A percentile compares a stretch with the other conserved stretches of the same genome.
Conservation (phyloP, 2,329 filamentous ascomycete species). For the Phoma sp. region DNA sequence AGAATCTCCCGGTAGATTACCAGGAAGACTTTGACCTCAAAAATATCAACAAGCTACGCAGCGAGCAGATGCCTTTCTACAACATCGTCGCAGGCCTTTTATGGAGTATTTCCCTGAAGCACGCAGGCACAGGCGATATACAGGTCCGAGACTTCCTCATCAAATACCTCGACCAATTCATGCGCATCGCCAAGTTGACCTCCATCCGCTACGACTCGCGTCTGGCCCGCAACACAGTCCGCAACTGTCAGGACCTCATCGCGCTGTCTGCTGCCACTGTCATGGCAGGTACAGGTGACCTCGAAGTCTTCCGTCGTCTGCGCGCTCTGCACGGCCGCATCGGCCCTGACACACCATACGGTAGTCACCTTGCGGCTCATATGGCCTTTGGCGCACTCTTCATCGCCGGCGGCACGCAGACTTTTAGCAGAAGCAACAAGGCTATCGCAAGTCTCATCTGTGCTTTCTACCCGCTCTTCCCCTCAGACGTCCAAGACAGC, state of each 20-base stretch:
- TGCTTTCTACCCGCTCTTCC: slow-evolving; percentile 94
- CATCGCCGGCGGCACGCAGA: slow-evolving; percentile 89
- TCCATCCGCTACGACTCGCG: slow-evolving; percentile 79
- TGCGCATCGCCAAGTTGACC: slow-evolving; percentile 73
- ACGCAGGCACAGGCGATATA: slow-evolving; percentile 61
- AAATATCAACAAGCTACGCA: slow-evolving; percentile 69
- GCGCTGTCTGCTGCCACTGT: slow-evolving; percentile 84
- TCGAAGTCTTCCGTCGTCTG: slow-evolving; percentile 82
- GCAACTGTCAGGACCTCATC: slow-evolving; percentile 90
- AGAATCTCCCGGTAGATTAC: slow-evolving; percentile 76
- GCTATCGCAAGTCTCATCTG: slow-evolving; percentile 86
- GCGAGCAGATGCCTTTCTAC: slow-evolving; percentile 88
- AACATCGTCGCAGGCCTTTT: slow-evolving; percentile 90
- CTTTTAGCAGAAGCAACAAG: slow-evolving; percentile 86
- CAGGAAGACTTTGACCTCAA: slow-evolving; percentile 67
- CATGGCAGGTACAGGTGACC: slow-evolving; percentile 95
- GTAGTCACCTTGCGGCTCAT: slow-evolving; percentile 91
- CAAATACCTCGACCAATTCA: slow-evolving; percentile 85
- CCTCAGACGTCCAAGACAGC: slow-evolving; percentile 88
- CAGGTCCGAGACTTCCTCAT: slow-evolving; percentile 82
- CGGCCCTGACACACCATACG: slow-evolving; percentile 84
- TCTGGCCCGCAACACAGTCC: slow-evolving; percentile 79
- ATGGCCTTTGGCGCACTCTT: slow-evolving; percentile 92
- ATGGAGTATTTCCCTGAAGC: slow-evolving; percentile 64
- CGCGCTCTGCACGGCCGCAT: slow-evolving; percentile 87